These are phyloP conservation scores for Acanthamoeba lugdunensis DNA, from an alignment of 208 protist species.

Conservation along the genomic window DNA sequence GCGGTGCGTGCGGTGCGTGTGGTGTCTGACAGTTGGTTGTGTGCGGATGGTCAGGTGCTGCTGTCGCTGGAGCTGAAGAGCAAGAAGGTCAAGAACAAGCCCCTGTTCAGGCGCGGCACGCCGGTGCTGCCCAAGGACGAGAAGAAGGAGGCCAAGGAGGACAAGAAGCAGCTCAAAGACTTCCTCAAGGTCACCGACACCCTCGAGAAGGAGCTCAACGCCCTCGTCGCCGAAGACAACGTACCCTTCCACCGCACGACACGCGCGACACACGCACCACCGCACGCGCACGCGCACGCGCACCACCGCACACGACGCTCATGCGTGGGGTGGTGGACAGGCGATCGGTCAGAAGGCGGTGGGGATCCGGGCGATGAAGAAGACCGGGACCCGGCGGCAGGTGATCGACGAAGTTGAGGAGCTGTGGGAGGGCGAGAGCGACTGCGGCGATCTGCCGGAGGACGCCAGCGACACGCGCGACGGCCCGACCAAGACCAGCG, in stretches of 20 bases:
- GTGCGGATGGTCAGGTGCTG: background rate
- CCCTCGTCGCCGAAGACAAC: slow-evolving; percentile 5
- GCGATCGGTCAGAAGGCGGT: slow-evolving; percentile 6
- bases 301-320: no score
- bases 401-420: slow-evolving; percentile 34
- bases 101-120: background rate
- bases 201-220: slow-evolving; percentile 39
- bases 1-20: no score
- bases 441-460: background rate
- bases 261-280: background rate
- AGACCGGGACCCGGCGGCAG: background rate
- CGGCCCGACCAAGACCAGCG: background rate
- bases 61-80: background rate
- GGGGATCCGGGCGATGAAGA: slow-evolving; percentile 4
- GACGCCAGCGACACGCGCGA: background rate
- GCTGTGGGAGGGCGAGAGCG: background rate
- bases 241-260: background rate
- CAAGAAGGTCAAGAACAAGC: slow-evolving; percentile 65
- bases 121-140: slow-evolving; percentile 23
- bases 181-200: slow-evolving; percentile 29
- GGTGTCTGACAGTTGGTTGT: background rate
- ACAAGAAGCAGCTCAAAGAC: slow-evolving; percentile 4
- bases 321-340: background rate
- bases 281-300: background rate
- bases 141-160: slow-evolving; percentile 54